A percentile compares a stretch with the other conserved stretches of the same genome.
Conservation (phyloP, 768 basidiomycete genomes). For the Goffeauzyma gilvescens region DNA sequence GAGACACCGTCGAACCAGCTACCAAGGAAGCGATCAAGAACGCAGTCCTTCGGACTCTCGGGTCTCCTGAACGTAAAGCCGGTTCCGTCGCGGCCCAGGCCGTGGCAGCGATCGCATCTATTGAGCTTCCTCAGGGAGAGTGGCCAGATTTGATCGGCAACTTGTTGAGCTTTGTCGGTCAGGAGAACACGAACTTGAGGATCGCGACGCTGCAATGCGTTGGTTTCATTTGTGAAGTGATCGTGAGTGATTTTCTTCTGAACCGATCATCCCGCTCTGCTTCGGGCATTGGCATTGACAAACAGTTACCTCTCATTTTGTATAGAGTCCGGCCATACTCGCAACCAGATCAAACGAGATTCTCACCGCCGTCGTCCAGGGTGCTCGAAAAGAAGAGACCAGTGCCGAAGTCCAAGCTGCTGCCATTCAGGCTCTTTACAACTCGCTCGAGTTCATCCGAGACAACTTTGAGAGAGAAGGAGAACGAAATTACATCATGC, state of each 20-base stretch:
- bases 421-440: constrained; percentile 77
- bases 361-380: constrained; percentile 92
- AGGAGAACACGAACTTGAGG: constrained; percentile 42
- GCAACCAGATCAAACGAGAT: constrained; percentile 86
- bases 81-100: constrained; percentile 82
- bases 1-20: constrained; percentile 47
- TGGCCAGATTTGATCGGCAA: constrained; percentile 82
- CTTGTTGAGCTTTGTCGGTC: constrained; percentile 64
- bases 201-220: constrained; percentile 84
- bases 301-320: not conserved
- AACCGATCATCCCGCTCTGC: constrained; percentile 2
- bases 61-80: constrained; percentile 49
- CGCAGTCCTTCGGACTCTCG: constrained; percentile 48
- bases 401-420: constrained; percentile 78
- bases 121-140: constrained; percentile 69
- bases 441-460: constrained; percentile 90
- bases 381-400: constrained; percentile 85
- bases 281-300: not conserved
- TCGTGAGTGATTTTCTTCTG: constrained; percentile 43
- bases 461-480: constrained; percentile 99
- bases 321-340: constrained; percentile 78
- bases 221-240: constrained; percentile 90
- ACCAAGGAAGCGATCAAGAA: constrained; percentile 55
- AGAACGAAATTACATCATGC: constrained; percentile 99
- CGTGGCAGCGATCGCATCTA: constrained; percentile 78